Conservation (phyloP, 106 monocot genomes). For the Phalaenopsis aphrodite region DNA sequence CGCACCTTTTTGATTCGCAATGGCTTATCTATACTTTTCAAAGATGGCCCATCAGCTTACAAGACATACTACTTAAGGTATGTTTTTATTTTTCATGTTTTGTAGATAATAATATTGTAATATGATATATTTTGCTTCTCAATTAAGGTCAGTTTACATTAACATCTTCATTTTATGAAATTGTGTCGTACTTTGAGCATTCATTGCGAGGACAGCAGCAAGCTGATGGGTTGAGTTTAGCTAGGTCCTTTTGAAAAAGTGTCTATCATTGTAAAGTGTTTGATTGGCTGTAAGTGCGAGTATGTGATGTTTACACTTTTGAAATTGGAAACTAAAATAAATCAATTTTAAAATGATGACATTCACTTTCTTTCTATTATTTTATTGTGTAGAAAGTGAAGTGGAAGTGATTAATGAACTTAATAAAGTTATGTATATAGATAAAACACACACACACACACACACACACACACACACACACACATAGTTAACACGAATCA, state of each 20-base stretch:
- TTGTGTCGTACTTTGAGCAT: not conserved
- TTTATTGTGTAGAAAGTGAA: too few species aligned
- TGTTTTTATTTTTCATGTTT: slow-evolving; percentile 3
- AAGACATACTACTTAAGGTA: slow-evolving; percentile 94
- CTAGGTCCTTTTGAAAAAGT: not conserved
- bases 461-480: too few species aligned
- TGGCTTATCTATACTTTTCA: slow-evolving; percentile 90
- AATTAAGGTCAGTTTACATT: not conserved
- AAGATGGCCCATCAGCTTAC: slow-evolving; percentile 88
- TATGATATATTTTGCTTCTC: not conserved
- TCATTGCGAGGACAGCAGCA: not conserved
- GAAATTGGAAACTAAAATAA: not conserved
- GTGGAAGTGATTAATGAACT: too few species aligned
- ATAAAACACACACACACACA: too few species aligned
- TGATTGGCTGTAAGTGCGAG: not conserved
- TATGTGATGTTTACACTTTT: not conserved
- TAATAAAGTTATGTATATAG: too few species aligned
- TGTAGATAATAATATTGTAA: not conserved
- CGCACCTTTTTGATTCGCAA: slow-evolving; percentile 97
- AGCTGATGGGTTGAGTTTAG: not conserved
- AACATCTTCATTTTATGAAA: not conserved
- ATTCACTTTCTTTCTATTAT: too few species aligned
- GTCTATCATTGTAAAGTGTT: not conserved
- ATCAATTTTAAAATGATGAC: too few species aligned
- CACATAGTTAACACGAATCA: too few species aligned